Conservation (phyloP, 2,329 filamentous ascomycete genomes). For the Byssoonygena ceratinophila region DNA sequence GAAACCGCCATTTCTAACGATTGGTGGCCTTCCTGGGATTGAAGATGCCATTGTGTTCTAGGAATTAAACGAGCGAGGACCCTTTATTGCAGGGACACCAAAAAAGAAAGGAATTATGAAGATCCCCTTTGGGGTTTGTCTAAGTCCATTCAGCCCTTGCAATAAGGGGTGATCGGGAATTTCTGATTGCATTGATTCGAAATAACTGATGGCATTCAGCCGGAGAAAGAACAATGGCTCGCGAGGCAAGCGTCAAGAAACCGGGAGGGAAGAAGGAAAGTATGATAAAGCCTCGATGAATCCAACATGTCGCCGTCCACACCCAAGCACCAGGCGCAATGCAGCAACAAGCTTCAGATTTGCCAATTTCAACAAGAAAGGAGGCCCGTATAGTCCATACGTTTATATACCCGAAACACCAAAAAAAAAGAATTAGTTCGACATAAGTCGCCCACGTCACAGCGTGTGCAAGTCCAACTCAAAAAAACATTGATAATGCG, state of each 20-base stretch:
- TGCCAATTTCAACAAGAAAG: neutral
- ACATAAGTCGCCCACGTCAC: too few species aligned
- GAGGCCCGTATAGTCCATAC: neutral
- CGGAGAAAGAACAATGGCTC: conserved; percentile 1
- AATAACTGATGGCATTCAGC: neutral
- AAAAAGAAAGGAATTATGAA: neutral
- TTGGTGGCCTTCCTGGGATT: neutral
- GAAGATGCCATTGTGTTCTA: conserved; percentile 6
- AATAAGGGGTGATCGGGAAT: neutral
- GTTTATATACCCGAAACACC: neutral
- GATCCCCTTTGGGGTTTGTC: neutral
- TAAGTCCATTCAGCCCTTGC: too few species aligned
- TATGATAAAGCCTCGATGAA: neutral
- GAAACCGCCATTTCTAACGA: neutral
- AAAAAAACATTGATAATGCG: neutral
- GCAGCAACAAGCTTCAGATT: neutral
- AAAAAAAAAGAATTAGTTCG: too few species aligned
- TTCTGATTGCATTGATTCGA: neutral
- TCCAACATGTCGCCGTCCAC: neutral
- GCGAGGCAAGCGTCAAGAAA: neutral
- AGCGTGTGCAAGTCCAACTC: neutral
- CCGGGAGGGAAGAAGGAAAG: neutral
- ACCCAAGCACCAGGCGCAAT: conserved; percentile 3
- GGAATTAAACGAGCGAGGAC: conserved; percentile 7
- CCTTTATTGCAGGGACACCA: neutral